Evolutionary conservation across 2,329 filamentous ascomycete species (phyloP).

Genomic region (Polytolypa hystricis): DNA sequence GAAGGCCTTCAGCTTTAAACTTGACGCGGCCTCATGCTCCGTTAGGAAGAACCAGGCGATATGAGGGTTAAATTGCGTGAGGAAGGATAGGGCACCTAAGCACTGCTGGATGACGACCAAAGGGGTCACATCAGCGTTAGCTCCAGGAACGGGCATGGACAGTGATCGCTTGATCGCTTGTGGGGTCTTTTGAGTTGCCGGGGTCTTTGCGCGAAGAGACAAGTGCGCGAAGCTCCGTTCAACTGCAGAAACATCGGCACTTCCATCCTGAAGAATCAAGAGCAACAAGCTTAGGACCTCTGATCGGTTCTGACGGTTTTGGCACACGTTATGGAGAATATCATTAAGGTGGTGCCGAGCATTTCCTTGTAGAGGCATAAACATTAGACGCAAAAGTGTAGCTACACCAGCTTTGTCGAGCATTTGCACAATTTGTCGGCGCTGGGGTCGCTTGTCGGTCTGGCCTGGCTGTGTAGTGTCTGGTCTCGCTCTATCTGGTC

Average conservation of each 20-base stretch:
- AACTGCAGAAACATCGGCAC: constrained; percentile 81
- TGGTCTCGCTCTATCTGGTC: constrained; percentile 19
- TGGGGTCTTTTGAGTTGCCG: constrained; percentile 67
- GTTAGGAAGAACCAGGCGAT: constrained; percentile 87
- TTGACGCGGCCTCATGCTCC: constrained; percentile 73
- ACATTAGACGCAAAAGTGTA: constrained; percentile 96
- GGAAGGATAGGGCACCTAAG: constrained; percentile 68
- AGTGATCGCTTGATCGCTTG: constrained; percentile 65
- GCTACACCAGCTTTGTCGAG: constrained; percentile 92
- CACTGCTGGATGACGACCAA: constrained; percentile 95
- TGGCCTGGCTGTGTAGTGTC: constrained; percentile 31
- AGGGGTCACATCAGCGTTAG: constrained; percentile 80
- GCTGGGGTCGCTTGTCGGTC: constrained; percentile 52
- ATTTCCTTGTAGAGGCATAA: constrained; percentile 82
- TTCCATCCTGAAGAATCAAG: constrained; percentile 91
- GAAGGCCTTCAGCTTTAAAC: constrained; percentile 63
- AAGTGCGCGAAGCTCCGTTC: constrained; percentile 92
- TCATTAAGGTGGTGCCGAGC: constrained; percentile 74
- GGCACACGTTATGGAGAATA: constrained; percentile 81
- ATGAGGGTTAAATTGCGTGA: constrained; percentile 75
- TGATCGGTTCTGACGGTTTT: constrained; percentile 90
- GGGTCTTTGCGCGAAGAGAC: constrained; percentile 78
- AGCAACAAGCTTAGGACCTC: constrained; percentile 89
- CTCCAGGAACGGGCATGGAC: constrained; percentile 46
- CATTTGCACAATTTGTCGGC: constrained; percentile 85